Evolutionary conservation across 2,329 filamentous ascomycete genomes (phyloP).

Genomic region (Fusarium haematococcum): DNA sequence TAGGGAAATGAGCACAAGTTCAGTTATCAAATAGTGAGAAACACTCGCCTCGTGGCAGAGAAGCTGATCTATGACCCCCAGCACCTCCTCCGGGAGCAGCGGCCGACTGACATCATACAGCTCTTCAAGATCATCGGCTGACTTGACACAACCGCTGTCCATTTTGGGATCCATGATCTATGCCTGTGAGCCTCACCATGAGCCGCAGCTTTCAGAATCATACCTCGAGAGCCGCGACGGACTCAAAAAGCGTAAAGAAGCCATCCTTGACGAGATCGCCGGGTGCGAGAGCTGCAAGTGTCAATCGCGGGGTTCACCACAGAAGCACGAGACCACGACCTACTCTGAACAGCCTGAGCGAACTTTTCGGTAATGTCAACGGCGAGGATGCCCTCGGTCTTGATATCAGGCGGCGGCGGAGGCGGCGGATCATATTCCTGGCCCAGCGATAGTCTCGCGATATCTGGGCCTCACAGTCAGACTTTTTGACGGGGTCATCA

Average conservation of each 20-base stretch:
- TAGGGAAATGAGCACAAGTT: slow-evolving; percentile 49
- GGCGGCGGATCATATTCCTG: slow-evolving; percentile 46
- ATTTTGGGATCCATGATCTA: slow-evolving; percentile 99
- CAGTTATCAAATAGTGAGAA: background rate
- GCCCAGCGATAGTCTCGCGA: slow-evolving; percentile 56
- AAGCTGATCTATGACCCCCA: slow-evolving; percentile 95
- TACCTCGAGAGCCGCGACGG: slow-evolving; percentile 86
- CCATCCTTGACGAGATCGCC: slow-evolving; percentile 95
- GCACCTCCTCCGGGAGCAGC: slow-evolving; percentile 80
- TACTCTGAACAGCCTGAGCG: slow-evolving; percentile 64
- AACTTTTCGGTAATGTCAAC: slow-evolving; percentile 71
- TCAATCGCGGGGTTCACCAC: slow-evolving; percentile 24
- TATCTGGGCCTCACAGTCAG: slow-evolving; percentile 50
- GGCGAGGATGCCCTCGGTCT: slow-evolving; percentile 63
- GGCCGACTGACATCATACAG: slow-evolving; percentile 79
- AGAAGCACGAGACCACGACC: slow-evolving; percentile 33
- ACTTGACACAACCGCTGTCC: slow-evolving; percentile 89
- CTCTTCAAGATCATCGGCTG: slow-evolving; percentile 85
- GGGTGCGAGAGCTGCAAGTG: slow-evolving; percentile 72
- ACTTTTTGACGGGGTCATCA: slow-evolving; percentile 25
- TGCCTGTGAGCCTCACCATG: slow-evolving; percentile 1
- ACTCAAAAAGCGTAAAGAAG: slow-evolving; percentile 92
- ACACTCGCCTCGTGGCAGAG: slow-evolving; percentile 82
- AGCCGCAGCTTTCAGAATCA: slow-evolving; percentile 15
- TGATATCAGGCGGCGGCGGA: slow-evolving; percentile 54